phyloP scores from a whole-genome alignment of 2,329 filamentous ascomycete species.

The Pyrenochaeta sp. region DNA sequence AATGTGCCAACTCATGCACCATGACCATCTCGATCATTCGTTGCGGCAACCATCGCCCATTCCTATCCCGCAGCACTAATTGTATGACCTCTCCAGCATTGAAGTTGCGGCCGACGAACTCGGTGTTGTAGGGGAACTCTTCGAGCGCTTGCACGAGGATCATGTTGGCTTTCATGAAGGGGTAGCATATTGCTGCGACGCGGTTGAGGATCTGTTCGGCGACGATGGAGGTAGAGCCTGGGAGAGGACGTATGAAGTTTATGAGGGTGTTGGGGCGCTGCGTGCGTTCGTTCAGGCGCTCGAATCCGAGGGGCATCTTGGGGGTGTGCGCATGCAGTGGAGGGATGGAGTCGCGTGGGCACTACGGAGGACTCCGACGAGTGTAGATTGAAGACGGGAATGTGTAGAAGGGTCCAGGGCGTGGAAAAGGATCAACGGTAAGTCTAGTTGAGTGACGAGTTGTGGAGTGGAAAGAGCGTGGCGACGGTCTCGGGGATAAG shows the following conservation, averaged over 20 bases:
- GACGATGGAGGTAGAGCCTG: conserved; percentile 59
- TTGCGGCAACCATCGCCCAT: conserved; percentile 77
- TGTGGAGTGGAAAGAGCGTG: neutral
- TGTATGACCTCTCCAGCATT: conserved; percentile 89
- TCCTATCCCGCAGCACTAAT: conserved; percentile 76
- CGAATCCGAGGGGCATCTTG: conserved; percentile 77
- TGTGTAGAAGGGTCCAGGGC: neutral
- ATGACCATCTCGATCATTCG: conserved; percentile 91
- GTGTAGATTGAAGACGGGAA: neutral
- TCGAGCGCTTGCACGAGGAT: conserved; percentile 68
- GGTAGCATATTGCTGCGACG: conserved; percentile 74
- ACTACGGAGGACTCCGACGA: neutral
- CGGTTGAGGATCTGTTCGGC: conserved; percentile 48
- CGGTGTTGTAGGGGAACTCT: conserved; percentile 80
- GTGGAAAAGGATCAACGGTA: neutral
- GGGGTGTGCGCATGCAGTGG: conserved; percentile 6
- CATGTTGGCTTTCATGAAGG: conserved; percentile 61
- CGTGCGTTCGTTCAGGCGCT: conserved; percentile 78
- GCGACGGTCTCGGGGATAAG: neutral
- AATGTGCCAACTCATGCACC: conserved; percentile 91
- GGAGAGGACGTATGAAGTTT: conserved; percentile 83
- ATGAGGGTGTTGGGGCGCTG: conserved; percentile 80
- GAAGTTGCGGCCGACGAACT: conserved; percentile 90
- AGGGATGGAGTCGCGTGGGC: neutral
- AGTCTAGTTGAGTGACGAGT: neutral